A percentile compares a stretch with the other conserved stretches of the same genome.
These are phyloP conservation scores for Penicillium verhagenii DNA, from an alignment of 495 filamentous ascomycete species.

Conservation along the genomic window DNA sequence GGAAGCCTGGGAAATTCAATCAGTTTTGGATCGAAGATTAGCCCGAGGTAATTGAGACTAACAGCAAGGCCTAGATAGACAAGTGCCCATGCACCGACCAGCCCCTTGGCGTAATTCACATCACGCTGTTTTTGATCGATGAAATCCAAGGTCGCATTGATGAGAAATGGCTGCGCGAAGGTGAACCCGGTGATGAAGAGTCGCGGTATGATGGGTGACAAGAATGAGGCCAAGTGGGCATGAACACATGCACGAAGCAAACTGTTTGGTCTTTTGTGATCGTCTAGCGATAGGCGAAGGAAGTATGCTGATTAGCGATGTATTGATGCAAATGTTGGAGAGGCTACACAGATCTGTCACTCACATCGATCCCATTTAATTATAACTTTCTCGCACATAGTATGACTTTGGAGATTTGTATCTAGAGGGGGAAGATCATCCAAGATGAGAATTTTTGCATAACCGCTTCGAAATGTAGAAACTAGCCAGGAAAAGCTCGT, in stretches of 20 bases:
- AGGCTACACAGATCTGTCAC: too few species aligned
- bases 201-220: not conserved
- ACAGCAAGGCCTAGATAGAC: conserved; percentile 58
- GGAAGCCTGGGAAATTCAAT: not conserved
- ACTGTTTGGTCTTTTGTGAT: not conserved
- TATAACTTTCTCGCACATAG: not conserved
- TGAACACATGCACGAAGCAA: not conserved
- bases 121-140: not conserved
- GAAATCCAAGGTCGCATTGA: conserved; percentile 32
- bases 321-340: too few species aligned
- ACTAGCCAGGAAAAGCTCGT: not conserved
- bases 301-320: too few species aligned
- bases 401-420: not conserved
- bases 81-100: conserved; percentile 53
- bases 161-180: conserved; percentile 57
- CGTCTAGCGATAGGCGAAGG: too few species aligned
- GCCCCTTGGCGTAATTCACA: conserved; percentile 44
- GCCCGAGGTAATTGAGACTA: conserved; percentile 20
- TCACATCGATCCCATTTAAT: too few species aligned
- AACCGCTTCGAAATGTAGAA: not conserved
- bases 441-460: not conserved
- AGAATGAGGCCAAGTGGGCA: not conserved
- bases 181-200: conserved; percentile 31
- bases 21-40: too few species aligned
- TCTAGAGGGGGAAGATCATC: not conserved